A percentile compares a stretch with the other conserved stretches of the same genome.
phyloP scores from a whole-genome alignment of 2,329 filamentous ascomycete species.

The Exophiala xenobiotica region DNA sequence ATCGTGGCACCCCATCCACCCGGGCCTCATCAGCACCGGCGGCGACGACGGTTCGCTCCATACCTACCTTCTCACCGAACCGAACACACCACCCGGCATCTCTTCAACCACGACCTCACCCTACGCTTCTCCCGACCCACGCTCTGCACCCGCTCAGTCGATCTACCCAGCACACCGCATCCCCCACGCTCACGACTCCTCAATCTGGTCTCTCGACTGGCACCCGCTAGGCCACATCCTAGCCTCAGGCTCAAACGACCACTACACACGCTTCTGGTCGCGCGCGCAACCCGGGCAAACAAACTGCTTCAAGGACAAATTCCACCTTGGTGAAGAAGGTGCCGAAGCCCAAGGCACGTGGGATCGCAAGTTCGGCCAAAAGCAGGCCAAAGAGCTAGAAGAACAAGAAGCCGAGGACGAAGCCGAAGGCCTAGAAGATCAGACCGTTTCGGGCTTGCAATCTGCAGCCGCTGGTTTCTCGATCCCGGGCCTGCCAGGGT shows the following conservation, averaged over 20 bases:
- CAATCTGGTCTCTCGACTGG: conserved; percentile 98
- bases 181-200: conserved; percentile 85
- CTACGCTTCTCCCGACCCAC: conserved; percentile 79
- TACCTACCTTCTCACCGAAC: conserved; percentile 95
- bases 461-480: conserved; percentile 28
- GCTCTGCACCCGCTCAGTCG: conserved; percentile 79
- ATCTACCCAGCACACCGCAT: conserved; percentile 88
- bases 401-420: conserved; percentile 93
- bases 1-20: conserved; percentile 90
- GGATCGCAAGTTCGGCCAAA: conserved; percentile 74
- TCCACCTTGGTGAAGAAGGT: conserved; percentile 90
- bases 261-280: conserved; percentile 96
- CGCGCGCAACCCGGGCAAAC: conserved; percentile 75
- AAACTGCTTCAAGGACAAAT: conserved; percentile 83
- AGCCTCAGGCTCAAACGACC: conserved; percentile 92
- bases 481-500: conserved; percentile 24
- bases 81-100: conserved; percentile 74
- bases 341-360: conserved; percentile 95
- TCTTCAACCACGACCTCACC: conserved; percentile 65
- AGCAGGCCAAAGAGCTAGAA: conserved; percentile 84
- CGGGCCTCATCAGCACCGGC: conserved; percentile 84
- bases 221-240: conserved; percentile 94
- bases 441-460: conserved; percentile 52
- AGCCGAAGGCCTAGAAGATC: conserved; percentile 86
- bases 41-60: conserved; percentile 85